phyloP scores from a whole-genome alignment of 352 stramenopile genomes.

The Phytophthora litchii region DNA sequence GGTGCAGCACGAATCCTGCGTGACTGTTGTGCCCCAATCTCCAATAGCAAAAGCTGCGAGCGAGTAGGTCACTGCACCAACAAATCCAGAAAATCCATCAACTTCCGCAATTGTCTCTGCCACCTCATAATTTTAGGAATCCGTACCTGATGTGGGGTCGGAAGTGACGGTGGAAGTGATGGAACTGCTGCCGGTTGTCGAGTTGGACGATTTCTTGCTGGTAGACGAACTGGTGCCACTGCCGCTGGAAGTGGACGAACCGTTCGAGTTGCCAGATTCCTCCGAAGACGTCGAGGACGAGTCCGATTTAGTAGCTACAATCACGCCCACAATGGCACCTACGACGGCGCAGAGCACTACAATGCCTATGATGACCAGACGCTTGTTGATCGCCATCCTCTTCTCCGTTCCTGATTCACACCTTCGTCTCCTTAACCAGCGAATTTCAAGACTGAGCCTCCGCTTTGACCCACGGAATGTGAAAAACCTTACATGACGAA shows the following conservation, averaged over 20 bases:
- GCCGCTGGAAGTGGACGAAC: constrained; percentile 10
- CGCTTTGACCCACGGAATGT: constrained; percentile 19
- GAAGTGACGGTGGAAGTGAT: constrained; percentile 31
- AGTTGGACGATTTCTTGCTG: constrained; percentile 31
- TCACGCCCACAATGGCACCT: constrained; percentile 48
- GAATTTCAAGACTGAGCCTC: constrained; percentile 20
- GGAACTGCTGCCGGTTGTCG: constrained; percentile 12
- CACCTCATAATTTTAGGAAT: background rate
- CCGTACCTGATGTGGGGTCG: constrained; percentile 33
- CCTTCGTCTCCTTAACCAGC: background rate
- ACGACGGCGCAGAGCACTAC: constrained; percentile 53
- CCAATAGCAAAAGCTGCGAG: constrained; percentile 71
- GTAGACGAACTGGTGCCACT: constrained; percentile 21
- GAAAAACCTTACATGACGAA: constrained; percentile 4
- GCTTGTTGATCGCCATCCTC: constrained; percentile 43
- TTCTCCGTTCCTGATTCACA: constrained; percentile 6
- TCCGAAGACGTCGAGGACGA: constrained; percentile 39
- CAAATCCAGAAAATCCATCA: constrained; percentile 11
- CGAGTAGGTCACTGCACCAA: constrained; percentile 43
- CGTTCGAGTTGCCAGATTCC: constrained; percentile 14
- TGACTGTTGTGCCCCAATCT: constrained; percentile 73
- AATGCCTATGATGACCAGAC: constrained; percentile 48
- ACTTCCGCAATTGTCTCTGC: constrained; percentile 6
- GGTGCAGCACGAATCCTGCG: constrained; percentile 72
- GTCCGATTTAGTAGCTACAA: constrained; percentile 44